These are phyloP conservation scores for Penicillium sp. DNA, from an alignment of 2,329 filamentous ascomycete species.

Conservation along the genomic window DNA sequence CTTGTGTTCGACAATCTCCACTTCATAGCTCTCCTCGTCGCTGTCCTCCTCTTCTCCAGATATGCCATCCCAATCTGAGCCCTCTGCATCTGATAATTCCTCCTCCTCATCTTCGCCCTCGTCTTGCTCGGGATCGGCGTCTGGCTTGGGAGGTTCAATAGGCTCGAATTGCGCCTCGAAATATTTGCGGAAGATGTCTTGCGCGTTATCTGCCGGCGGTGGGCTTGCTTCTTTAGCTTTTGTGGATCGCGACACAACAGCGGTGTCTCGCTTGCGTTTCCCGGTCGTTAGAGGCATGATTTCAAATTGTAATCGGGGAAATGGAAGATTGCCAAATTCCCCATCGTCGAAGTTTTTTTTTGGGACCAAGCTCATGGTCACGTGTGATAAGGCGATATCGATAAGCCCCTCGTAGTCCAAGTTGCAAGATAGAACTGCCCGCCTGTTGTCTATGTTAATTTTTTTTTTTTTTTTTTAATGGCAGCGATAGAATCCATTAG, in stretches of 20 bases:
- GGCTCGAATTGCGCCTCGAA: slow-evolving; percentile 90
- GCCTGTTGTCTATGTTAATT: neutral
- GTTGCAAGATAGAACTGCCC: neutral
- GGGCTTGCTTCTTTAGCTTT: slow-evolving; percentile 24
- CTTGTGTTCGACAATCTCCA: slow-evolving; percentile 67
- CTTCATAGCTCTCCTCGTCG: slow-evolving; percentile 40
- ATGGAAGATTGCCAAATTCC: neutral
- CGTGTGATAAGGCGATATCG: slow-evolving; percentile 37
- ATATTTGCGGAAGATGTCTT: slow-evolving; percentile 76
- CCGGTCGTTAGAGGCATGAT: slow-evolving; percentile 39
- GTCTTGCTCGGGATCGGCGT: slow-evolving; percentile 23
- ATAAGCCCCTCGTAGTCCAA: slow-evolving; percentile 16
- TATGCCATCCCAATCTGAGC: slow-evolving; percentile 65
- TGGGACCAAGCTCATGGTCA: slow-evolving; percentile 23
- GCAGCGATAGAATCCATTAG: too few relatives aligned
- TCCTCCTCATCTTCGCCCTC: slow-evolving; percentile 28
- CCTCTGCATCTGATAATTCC: slow-evolving; percentile 35
- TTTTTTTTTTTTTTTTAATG: neutral
- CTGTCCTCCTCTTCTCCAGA: slow-evolving; percentile 52
- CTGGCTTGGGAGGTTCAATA: slow-evolving; percentile 45
- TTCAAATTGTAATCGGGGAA: slow-evolving; percentile 1
- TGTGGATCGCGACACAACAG: slow-evolving; percentile 28
- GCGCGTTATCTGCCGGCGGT: slow-evolving; percentile 44
- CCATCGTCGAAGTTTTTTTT: slow-evolving; percentile 21
- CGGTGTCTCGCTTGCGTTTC: slow-evolving; percentile 51